phyloP scores from a whole-genome alignment of 148 eudicot species.

The Camellia japonica region DNA sequence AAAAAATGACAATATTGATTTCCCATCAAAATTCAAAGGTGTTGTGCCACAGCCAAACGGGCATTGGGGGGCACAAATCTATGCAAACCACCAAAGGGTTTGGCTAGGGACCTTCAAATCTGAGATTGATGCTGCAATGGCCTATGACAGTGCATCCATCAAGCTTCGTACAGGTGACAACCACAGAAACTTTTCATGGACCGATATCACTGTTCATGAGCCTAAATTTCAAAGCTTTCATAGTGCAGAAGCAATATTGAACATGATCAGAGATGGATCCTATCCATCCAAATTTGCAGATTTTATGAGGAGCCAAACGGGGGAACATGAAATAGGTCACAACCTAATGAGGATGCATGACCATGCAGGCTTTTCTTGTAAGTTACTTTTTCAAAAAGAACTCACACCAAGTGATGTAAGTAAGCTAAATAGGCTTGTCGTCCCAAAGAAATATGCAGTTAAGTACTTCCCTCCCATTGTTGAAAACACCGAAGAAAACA shows the following conservation, averaged over 20 bases:
- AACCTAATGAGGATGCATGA: neutral
- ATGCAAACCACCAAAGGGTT: constrained; percentile 30
- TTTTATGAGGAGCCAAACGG: constrained; percentile 23
- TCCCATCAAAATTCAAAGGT: constrained; percentile 29
- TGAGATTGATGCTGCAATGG: constrained; percentile 31
- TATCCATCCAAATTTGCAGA: constrained; percentile 20
- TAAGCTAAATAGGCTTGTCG: constrained; percentile 24
- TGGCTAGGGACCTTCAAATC: constrained; percentile 44
- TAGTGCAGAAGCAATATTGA: constrained; percentile 9
- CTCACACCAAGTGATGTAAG: constrained; percentile 33
- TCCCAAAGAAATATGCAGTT: constrained; percentile 19
- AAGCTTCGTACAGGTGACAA: constrained; percentile 29
- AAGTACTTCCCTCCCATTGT: constrained; percentile 13
- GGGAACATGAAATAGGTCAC: constrained; percentile 11
- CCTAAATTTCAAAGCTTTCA: constrained; percentile 21
- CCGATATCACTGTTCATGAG: constrained; percentile 7
- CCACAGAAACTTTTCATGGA: constrained; percentile 23
- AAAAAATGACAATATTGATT: neutral
- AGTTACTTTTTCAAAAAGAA: constrained; percentile 26
- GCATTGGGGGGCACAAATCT: constrained; percentile 43
- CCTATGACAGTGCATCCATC: constrained; percentile 36
- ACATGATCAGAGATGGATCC: constrained; percentile 21
- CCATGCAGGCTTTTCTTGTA: neutral
- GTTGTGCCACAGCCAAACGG: constrained; percentile 40
- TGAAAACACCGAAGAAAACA: constrained; percentile 4